A percentile compares a stretch with the other conserved stretches of the same genome.
Conservation (phyloP, 108 stramenopile genomes). For the Skeletonema menzelii region DNA sequence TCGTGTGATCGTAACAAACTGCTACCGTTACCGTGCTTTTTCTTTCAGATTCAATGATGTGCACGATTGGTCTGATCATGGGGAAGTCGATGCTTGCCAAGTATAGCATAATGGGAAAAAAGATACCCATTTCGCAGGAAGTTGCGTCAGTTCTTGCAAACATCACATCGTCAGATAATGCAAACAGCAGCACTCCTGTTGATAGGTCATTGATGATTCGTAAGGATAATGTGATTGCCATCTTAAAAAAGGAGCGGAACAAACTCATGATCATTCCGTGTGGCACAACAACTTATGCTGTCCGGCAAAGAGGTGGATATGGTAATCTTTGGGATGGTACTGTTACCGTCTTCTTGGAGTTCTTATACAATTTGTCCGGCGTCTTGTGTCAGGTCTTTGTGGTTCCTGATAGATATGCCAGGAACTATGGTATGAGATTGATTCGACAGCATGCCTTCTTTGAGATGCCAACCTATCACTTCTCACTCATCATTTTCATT, state of each 20-base stretch:
- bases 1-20: no score
- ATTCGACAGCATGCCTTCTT: background rate
- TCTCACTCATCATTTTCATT: background rate
- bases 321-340: conserved; percentile 6
- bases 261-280: conserved; percentile 3
- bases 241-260: no score
- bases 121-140: conserved; percentile 49
- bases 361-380: conserved; percentile 17
- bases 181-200: no score
- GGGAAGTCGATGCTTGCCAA: conserved; percentile 25
- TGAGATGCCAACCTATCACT: background rate
- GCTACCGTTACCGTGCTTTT: no score
- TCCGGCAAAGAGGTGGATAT: conserved; percentile 37
- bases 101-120: conserved; percentile 11
- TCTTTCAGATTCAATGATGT: conserved; percentile 42
- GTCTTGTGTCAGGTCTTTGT: conserved; percentile 13
- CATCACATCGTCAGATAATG: no score
- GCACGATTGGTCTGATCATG: conserved; percentile 31
- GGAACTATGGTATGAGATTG: conserved; percentile 21
- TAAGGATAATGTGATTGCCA: no score
- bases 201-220: no score
- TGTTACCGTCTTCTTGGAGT: conserved; percentile 16
- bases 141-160: conserved; percentile 45
- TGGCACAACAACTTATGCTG: conserved; percentile 37
- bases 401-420: conserved; percentile 47